Conservation (phyloP, 176 grass and related monocot species). For the Aegilops umbellulata region DNA sequence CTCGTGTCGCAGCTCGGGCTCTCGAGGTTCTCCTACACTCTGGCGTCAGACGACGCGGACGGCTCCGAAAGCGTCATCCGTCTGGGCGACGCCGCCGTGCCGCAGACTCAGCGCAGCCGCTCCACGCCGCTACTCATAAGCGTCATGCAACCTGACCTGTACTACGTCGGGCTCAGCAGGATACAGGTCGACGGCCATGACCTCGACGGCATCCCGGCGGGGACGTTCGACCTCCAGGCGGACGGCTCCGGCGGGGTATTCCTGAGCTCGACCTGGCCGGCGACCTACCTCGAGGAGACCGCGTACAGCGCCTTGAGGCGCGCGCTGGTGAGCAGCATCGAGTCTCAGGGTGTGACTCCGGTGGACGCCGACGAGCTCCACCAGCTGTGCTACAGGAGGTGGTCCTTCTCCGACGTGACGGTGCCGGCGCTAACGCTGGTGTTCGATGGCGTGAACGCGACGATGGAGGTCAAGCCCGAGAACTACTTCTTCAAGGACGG, state of each 20-base stretch:
- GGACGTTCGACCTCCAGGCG: not conserved
- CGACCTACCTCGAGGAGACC: conserved; percentile 16
- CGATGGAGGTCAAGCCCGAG: not conserved
- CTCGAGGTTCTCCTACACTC: conserved; percentile 21
- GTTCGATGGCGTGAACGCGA: not conserved
- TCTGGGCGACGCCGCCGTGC: not conserved
- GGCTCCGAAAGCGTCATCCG: not conserved
- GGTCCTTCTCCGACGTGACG: not conserved
- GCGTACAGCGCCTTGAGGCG: not conserved
- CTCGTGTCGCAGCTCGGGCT: conserved; percentile 28
- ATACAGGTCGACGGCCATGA: not conserved
- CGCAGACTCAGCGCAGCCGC: not conserved
- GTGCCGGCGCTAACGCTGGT: not conserved
- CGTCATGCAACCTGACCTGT: not conserved
- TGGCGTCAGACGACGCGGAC: not conserved
- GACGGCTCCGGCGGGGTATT: conserved; percentile 28
- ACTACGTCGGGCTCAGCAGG: conserved; percentile 8
- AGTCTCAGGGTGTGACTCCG: not conserved
- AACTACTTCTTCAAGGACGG: conserved; percentile 1
- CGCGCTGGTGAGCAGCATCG: not conserved
- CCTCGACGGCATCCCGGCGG: not conserved
- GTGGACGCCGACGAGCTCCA: not conserved
- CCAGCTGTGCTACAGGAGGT: conserved; percentile 1
- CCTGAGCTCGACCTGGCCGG: conserved; percentile 16
- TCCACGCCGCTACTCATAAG: conserved; percentile 11